Conservation (phyloP, 768 basidiomycete genomes). For the Mycena indigotica region DNA sequence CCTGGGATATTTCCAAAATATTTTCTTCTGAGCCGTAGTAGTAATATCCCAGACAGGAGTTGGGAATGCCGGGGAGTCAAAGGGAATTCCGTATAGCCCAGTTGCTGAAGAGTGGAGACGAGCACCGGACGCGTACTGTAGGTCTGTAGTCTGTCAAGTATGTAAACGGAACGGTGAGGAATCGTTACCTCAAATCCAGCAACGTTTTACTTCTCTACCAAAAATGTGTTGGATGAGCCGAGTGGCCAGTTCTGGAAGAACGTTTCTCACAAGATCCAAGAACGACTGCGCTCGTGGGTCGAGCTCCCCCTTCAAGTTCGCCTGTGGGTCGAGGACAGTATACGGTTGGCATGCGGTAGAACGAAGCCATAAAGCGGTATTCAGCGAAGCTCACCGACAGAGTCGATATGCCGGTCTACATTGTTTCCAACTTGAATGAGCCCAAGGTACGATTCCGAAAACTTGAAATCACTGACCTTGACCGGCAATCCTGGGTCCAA, state of each 20-base stretch:
- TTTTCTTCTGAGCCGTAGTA: no score
- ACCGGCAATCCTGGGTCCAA: slow-evolving; percentile 47
- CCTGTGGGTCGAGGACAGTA: slow-evolving; percentile 72
- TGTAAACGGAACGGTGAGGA: slow-evolving; percentile 4
- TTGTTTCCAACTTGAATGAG: neutral
- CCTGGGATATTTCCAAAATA: no score
- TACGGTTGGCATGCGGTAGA: slow-evolving; percentile 87
- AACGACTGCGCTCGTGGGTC: slow-evolving; percentile 78
- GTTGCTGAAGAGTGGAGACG: slow-evolving; percentile 49
- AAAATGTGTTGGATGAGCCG: slow-evolving; percentile 55
- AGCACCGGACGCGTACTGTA: slow-evolving; percentile 64
- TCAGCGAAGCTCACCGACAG: slow-evolving; percentile 48
- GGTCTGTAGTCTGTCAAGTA: slow-evolving; percentile 40
- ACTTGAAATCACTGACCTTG: slow-evolving; percentile 46
- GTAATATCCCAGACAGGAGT: slow-evolving; percentile 83
- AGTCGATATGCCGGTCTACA: slow-evolving; percentile 61
- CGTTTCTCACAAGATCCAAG: slow-evolving; percentile 63
- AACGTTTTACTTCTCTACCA: slow-evolving; percentile 83
- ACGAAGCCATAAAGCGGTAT: slow-evolving; percentile 72
- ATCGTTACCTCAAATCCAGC: slow-evolving; percentile 77
- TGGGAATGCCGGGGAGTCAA: slow-evolving; percentile 78
- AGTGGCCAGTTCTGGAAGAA: slow-evolving; percentile 60
- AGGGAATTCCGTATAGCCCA: slow-evolving; percentile 68
- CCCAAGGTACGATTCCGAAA: slow-evolving; percentile 1
- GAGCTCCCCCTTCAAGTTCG: slow-evolving; percentile 64